Percentiles rank a stretch among this genome's conserved stretches.
Evolutionary conservation across 2,329 filamentous ascomycete species (phyloP).

Genomic region (Fusarium secorum): DNA sequence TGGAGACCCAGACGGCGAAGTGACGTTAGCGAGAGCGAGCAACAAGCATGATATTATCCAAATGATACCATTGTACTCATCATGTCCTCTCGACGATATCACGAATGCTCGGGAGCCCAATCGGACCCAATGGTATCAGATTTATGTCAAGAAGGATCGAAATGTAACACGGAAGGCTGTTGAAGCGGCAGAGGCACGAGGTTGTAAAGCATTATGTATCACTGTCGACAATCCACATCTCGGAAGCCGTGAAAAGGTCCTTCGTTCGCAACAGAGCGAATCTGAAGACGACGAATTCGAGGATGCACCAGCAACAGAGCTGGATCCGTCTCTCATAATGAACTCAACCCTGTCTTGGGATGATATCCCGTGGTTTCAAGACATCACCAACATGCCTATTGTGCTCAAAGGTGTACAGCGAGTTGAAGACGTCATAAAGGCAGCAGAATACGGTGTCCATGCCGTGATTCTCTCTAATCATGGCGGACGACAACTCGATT

Average conservation of each 20-base stretch:
- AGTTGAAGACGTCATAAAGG: constrained; percentile 89
- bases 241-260: constrained; percentile 17
- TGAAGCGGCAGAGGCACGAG: constrained; percentile 4
- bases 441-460: constrained; percentile 78
- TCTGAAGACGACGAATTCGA: background rate
- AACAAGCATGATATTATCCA: constrained; percentile 11
- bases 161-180: background rate
- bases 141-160: constrained; percentile 23
- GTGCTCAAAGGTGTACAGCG: constrained; percentile 94
- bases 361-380: constrained; percentile 89
- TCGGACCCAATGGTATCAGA: constrained; percentile 16
- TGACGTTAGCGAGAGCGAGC: constrained; percentile 4
- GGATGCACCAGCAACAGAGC: constrained; percentile 14
- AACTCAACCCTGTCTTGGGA: constrained; percentile 89
- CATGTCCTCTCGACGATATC: background rate
- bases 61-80: constrained; percentile 27
- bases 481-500: constrained; percentile 91
- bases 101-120: background rate
- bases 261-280: background rate
- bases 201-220: constrained; percentile 19
- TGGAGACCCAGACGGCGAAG: constrained; percentile 11
- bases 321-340: constrained; percentile 24
- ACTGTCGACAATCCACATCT: constrained; percentile 22
- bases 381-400: constrained; percentile 90
- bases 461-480: constrained; percentile 96